Evolutionary conservation across 2,329 filamentous ascomycete genomes (phyloP), one percentile per base, ranked within the genome.

Genomic region (Penicillium brasilianum): DNA sequence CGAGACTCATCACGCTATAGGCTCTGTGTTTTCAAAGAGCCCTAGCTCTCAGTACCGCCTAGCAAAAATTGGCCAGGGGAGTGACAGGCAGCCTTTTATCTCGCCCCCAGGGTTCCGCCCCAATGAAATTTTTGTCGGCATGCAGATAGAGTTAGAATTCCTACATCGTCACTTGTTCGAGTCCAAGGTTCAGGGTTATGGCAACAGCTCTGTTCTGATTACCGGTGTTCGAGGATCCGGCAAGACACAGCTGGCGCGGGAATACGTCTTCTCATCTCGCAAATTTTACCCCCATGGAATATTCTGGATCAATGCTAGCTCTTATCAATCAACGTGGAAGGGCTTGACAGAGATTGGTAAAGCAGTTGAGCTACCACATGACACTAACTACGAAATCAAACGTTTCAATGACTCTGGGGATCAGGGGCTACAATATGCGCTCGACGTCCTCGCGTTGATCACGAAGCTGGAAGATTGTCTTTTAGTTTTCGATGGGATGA

Each of bases 221-320:
- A 85, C 86, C 64, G 86, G 85, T 39, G 83, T 87, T 44, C 85
- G 87, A 2, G 89, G 89, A 1, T 85, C 85, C 14, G 89, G 89
- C 2, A 91, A 91, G 74, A 88, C 87, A 1, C 88, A 90, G 68
- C 77, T 91, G 14, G 88, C 88, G 28, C 82, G 88, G 3, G 82
- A 91, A 72, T 91, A 90, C 70, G 83, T 89, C 34, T 89, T 87
- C 67, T 74, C 79, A 5, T 83, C 90, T 66, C 84, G 81, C 37
- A 75, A 81, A 3, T 78, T 85, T 60, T 91, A 88, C 66, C 83
- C 85, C 0, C 88, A 87, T 1, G 89, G 89, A 1, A 81, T 90
- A 43, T 91, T 89, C 72, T 91, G 89, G 89, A 82, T 90, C 14
- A 83, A 87, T 52, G 86, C 87, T 9, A 88, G 86, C 65, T 86